Conservation (phyloP, 805 yeast genomes). For the Wickerhamiella shivajii region DNA sequence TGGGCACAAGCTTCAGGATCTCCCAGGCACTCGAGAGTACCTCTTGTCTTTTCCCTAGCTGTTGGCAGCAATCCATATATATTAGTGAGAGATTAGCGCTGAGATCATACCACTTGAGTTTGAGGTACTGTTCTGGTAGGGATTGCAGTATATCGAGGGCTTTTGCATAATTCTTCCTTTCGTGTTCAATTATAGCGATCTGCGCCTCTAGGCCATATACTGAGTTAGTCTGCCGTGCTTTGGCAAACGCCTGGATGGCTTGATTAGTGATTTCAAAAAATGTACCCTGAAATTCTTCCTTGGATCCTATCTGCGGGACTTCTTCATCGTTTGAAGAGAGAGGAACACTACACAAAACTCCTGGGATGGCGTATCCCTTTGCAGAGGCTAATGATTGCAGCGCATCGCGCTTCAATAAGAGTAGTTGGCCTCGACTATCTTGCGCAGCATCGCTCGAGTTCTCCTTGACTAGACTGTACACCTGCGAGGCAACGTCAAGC, state of each 20-base stretch:
- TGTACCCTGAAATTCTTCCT: conserved; percentile 26
- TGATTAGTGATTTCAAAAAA: conserved; percentile 42
- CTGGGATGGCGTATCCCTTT: conserved; percentile 21
- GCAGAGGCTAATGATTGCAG: conserved; percentile 20
- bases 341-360: conserved; percentile 21
- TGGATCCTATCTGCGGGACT: conserved; percentile 22
- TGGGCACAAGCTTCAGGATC: conserved; percentile 17
- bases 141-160: conserved; percentile 51
- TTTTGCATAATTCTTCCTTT: conserved; percentile 38
- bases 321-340: conserved; percentile 10
- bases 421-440: conserved; percentile 29
- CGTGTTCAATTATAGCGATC: conserved; percentile 55
- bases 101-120: conserved; percentile 61
- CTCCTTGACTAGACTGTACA: conserved; percentile 2
- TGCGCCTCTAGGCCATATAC: conserved; percentile 67
- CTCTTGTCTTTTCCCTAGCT: conserved; percentile 16
- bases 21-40: conserved; percentile 21
- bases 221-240: conserved; percentile 43
- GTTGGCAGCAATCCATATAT: conserved; percentile 48
- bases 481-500: conserved; percentile 5
- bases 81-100: conserved; percentile 51
- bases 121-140: conserved; percentile 52
- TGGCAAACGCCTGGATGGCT: conserved; percentile 38
- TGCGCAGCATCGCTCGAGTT: conserved; percentile 17
- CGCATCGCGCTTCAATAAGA: conserved; percentile 28